Base-by-base conservation (phyloP, 1,284 basidiomycete genomes). In the Trametes hirsuta region DNA sequence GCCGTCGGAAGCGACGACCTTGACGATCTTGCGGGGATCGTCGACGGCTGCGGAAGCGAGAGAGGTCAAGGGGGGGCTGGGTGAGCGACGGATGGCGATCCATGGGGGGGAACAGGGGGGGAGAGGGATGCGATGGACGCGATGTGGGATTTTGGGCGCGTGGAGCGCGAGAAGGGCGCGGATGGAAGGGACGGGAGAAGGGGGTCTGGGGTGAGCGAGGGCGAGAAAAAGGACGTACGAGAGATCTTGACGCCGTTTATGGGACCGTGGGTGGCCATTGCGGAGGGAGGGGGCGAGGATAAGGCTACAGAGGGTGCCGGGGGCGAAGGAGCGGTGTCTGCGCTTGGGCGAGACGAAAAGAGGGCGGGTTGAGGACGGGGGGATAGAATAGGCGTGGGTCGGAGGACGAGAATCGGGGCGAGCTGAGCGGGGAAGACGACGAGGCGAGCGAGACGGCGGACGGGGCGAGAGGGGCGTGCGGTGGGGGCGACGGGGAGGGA, bases 11-110 rank as follows among this genome's bases (percentile, higher is more conserved):
- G 97, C 97, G 71, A 93, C 83, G 69, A 99, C 97, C 75, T 94
- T 95, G 79, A 97, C 90, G 70, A 98, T 84, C 79, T 95, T 94
- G 79, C 91, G 87, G 25, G 97, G 95, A 81, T 99, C 97, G 79
- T 98, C 96, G 78, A 91, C 86, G 72, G 87, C 88, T 91, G 71
- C 37, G 63, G 64, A 65, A 37, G 68, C 55, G 54, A 67, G 66
- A 62, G 67, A 58, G 49, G 46, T 30, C 25, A 41, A 61, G 42
- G 58, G 37, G 39, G 21, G 37, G 14, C 55, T 36, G 41, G 49
- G 22, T 53, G 46, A 66, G 55, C 48, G 67, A 62, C 61, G 55
- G 55, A 44, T 60, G 69, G 51, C 34, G 41, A 59, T 54, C 30
- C 36, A 48, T 68, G 66, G 52, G 39, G 64, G 64, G 48, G 68